Evolutionary conservation across 371 early-diverging fungal species (phyloP).

Genomic region (Syncephalastrum racemosum): DNA sequence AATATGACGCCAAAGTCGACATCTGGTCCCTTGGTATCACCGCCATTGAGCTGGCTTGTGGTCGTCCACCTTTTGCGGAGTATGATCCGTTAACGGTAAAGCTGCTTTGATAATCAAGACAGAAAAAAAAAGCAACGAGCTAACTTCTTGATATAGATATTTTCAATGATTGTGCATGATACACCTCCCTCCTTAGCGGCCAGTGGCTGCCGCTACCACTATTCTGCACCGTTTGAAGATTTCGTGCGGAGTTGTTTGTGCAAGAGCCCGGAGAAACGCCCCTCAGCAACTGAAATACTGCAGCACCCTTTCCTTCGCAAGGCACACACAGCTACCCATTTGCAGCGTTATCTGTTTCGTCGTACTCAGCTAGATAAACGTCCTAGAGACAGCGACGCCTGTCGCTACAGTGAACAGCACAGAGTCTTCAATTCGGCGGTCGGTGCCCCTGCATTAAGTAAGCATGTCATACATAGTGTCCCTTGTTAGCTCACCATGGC

Average conservation of each 20-base stretch:
- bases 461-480: too few relatives aligned
- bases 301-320: slow-evolving; percentile 59
- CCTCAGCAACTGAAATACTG: slow-evolving; percentile 66
- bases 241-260: slow-evolving; percentile 47
- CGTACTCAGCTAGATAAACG: slow-evolving; percentile 8
- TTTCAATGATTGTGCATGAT: slow-evolving; percentile 36
- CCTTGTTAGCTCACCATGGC: too few relatives aligned
- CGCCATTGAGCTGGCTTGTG: slow-evolving; percentile 91
- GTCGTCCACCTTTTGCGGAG: slow-evolving; percentile 90
- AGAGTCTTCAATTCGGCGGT: too few relatives aligned
- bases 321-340: slow-evolving; percentile 17
- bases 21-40: slow-evolving; percentile 96
- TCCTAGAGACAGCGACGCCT: neutral
- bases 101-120: neutral
- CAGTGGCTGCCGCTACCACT: slow-evolving; percentile 15
- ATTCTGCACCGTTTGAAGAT: slow-evolving; percentile 21
- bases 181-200: slow-evolving; percentile 29
- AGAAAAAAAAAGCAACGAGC: neutral
- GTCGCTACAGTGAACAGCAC: too few relatives aligned
- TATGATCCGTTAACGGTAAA: slow-evolving; percentile 79
- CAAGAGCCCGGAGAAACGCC: slow-evolving; percentile 67
- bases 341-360: neutral
- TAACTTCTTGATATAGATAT: slow-evolving; percentile 24
- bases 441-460: too few relatives aligned
- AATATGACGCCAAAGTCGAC: slow-evolving; percentile 79